phyloP scores from a whole-genome alignment of 148 eudicot genomes.

The Rheum nobile region DNA sequence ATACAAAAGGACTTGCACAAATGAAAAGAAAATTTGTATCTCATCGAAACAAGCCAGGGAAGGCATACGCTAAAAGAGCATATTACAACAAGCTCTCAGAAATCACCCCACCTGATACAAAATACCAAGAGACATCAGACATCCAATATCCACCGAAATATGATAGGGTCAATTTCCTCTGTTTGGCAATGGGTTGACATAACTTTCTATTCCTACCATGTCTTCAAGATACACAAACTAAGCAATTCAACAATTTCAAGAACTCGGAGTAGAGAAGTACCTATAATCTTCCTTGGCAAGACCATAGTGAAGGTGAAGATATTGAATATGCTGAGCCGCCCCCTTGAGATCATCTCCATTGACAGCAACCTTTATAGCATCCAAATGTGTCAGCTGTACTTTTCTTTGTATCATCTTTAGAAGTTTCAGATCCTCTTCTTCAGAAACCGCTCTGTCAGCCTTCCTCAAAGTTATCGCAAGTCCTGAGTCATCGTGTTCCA shows the following conservation, averaged over 20 bases:
- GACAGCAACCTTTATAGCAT: conserved; percentile 53
- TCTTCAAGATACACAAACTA: neutral
- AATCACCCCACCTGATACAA: neutral
- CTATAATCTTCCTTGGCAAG: conserved; percentile 59
- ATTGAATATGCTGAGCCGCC: conserved; percentile 42
- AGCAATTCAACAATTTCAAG: neutral
- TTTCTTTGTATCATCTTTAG: conserved; percentile 42
- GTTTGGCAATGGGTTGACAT: neutral
- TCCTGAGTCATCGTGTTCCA: conserved; percentile 30
- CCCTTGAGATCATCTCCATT: conserved; percentile 35
- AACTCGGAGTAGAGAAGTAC: conserved; percentile 24
- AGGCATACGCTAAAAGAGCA: neutral
- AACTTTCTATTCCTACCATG: neutral
- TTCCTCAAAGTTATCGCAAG: conserved; percentile 44
- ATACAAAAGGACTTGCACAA: neutral
- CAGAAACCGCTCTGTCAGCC: conserved; percentile 20
- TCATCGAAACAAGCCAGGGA: neutral
- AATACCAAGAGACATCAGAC: neutral
- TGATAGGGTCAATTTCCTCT: neutral
- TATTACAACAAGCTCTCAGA: neutral
- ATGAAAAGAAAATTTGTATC: neutral
- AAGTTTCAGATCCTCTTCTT: conserved; percentile 42
- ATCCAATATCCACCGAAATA: neutral
- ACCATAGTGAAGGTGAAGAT: conserved; percentile 59
- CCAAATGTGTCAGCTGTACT: conserved; percentile 67